These are phyloP conservation scores for Pleurostoma richardsiae DNA, from an alignment of 2,329 filamentous ascomycete species.

Conservation along the genomic window DNA sequence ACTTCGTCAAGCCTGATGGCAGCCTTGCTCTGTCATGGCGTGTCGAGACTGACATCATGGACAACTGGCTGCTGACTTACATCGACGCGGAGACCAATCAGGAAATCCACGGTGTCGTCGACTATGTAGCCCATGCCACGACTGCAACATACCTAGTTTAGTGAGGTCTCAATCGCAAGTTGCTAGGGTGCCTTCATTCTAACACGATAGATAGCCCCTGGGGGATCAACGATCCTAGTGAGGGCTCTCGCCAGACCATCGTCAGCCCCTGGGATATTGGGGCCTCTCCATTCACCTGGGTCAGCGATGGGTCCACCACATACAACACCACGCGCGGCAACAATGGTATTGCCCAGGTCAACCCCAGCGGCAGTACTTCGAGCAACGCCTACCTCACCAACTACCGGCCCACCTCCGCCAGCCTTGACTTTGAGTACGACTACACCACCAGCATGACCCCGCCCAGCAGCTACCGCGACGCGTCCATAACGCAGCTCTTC, in stretches of 20 bases:
- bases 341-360: slow-evolving; percentile 51
- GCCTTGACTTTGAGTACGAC: slow-evolving; percentile 41
- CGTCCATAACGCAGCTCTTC: slow-evolving; percentile 54
- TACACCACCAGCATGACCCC: slow-evolving; percentile 27
- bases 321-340: slow-evolving; percentile 54
- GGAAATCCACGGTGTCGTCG: slow-evolving; percentile 46
- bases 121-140: slow-evolving; percentile 45
- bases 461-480: slow-evolving; percentile 40
- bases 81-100: slow-evolving; percentile 43
- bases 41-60: slow-evolving; percentile 50
- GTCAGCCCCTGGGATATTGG: slow-evolving; percentile 41
- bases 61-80: slow-evolving; percentile 57
- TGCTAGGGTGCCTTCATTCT: background rate
- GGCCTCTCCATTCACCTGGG: slow-evolving; percentile 49
- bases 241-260: slow-evolving; percentile 36
- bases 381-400: slow-evolving; percentile 35
- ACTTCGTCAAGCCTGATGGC: slow-evolving; percentile 43
- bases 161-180: slow-evolving; percentile 17
- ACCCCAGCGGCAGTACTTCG: slow-evolving; percentile 33
- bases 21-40: slow-evolving; percentile 48
- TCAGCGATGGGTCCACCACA: slow-evolving; percentile 36
- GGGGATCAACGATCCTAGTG: slow-evolving; percentile 48
- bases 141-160: slow-evolving; percentile 48
- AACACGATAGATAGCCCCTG: slow-evolving; percentile 32
- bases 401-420: slow-evolving; percentile 39